phyloP scores from a whole-genome alignment of 129 eudicot species.

The Silybum marianum region DNA sequence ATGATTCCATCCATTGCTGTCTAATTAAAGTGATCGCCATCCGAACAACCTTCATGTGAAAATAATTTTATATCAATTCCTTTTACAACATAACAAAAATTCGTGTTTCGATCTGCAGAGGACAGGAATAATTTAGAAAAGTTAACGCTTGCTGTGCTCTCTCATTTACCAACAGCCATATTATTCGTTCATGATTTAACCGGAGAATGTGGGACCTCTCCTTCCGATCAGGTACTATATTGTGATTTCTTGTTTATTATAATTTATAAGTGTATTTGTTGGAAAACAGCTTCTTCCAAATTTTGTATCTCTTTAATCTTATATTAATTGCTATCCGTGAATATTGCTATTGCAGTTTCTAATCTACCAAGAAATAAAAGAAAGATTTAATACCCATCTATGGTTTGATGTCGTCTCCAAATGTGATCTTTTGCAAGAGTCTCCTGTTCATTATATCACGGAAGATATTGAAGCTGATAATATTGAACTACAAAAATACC shows the following conservation, averaged over 20 bases:
- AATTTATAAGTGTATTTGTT: not conserved
- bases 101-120: constrained; percentile 53
- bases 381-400: constrained; percentile 72
- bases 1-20: not conserved
- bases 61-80: not conserved
- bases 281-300: constrained; percentile 1
- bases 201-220: constrained; percentile 96
- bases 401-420: constrained; percentile 97
- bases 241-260: not conserved
- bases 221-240: constrained; percentile 84
- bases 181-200: constrained; percentile 91
- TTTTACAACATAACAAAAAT: constrained; percentile 1
- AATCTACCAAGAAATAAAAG: constrained; percentile 80
- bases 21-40: not conserved
- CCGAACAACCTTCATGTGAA: not conserved
- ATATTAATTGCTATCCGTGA: not conserved
- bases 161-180: constrained; percentile 89
- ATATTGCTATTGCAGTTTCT: constrained; percentile 60
- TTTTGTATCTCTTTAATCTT: not conserved
- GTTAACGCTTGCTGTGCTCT: constrained; percentile 88
- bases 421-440: constrained; percentile 73
- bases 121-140: constrained; percentile 94
- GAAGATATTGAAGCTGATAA: constrained; percentile 56
- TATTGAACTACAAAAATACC: constrained; percentile 64
- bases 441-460: constrained; percentile 65